These are phyloP conservation scores for Cryptococcus sp. DNA, from an alignment of 1,284 basidiomycete species.

Conservation along the genomic window DNA sequence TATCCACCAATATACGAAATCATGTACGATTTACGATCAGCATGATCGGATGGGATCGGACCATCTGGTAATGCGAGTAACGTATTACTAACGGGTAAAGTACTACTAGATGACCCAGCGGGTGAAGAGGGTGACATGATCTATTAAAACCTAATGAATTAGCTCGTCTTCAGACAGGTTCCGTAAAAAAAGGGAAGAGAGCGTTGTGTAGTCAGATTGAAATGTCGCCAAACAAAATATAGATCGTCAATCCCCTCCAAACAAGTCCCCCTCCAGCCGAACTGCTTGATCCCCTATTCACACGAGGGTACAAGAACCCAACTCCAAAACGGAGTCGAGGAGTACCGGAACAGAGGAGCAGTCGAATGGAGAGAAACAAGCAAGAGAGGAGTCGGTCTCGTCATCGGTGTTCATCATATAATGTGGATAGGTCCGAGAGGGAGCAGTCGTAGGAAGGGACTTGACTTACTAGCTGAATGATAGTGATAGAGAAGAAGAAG, in stretches of 20 bases:
- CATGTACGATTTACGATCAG: conserved; percentile 27
- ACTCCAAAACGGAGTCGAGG: conserved; percentile 18
- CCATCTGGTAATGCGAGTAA: conserved; percentile 48
- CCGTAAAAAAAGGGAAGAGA: conserved; percentile 4
- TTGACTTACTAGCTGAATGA: too few species aligned
- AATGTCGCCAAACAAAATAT: conserved; percentile 48
- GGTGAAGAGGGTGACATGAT: conserved; percentile 30
- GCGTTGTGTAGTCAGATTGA: conserved; percentile 28
- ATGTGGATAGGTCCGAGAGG: not conserved
- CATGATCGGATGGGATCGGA: conserved; percentile 22
- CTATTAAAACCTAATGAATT: not conserved
- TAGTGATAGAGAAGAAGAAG: not conserved
- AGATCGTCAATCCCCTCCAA: conserved; percentile 32
- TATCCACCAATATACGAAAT: conserved; percentile 46
- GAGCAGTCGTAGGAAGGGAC: too few species aligned
- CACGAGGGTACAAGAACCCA: conserved; percentile 10
- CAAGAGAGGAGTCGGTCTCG: conserved; percentile 39
- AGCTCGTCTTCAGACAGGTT: conserved; percentile 5
- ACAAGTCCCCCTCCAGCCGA: conserved; percentile 4
- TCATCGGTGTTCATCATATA: conserved; percentile 35
- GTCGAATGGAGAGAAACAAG: conserved; percentile 2
- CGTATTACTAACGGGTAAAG: conserved; percentile 31
- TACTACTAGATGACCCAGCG: conserved; percentile 32
- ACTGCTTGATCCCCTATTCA: conserved; percentile 11
- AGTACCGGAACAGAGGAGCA: conserved; percentile 7